Evolutionary conservation across 352 stramenopile genomes (phyloP).

Genomic region (Globisporangium recalcitrans): DNA sequence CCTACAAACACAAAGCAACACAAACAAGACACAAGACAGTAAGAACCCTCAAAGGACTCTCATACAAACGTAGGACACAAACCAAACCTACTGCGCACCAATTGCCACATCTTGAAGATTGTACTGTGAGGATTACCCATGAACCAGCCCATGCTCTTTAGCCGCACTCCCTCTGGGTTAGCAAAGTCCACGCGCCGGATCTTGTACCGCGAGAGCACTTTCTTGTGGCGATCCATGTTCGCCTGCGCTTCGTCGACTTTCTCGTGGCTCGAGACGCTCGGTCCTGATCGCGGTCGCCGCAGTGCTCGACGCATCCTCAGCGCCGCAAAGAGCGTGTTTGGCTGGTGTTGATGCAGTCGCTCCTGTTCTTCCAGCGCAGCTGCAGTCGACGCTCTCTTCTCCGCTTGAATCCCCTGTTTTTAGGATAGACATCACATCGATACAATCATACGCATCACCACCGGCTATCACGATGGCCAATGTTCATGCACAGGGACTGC

Average conservation of each 20-base stretch:
- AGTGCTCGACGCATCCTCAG: conserved; percentile 47
- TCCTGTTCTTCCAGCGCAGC: not conserved
- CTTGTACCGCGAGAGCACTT: conserved; percentile 72
- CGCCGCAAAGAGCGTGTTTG: conserved; percentile 59
- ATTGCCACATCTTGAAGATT: conserved; percentile 71
- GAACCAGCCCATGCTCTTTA: conserved; percentile 39
- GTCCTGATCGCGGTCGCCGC: conserved; percentile 28
- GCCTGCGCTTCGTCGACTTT: conserved; percentile 38
- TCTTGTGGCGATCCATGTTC: conserved; percentile 63
- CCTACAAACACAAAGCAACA: conserved; percentile 18
- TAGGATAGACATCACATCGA: not conserved
- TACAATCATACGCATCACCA: not conserved
- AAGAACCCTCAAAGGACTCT: not conserved
- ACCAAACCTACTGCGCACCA: conserved; percentile 27
- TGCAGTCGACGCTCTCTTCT: conserved; percentile 10
- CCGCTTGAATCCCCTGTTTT: conserved; percentile 13
- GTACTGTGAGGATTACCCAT: conserved; percentile 69
- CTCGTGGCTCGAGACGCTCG: not conserved
- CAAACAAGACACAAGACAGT: not conserved
- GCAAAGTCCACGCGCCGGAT: conserved; percentile 54
- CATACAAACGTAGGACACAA: not conserved
- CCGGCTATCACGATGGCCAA: too few relatives aligned
- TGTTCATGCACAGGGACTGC: too few relatives aligned
- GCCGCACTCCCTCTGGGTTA: conserved; percentile 26
- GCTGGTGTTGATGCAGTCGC: not conserved